phyloP scores from a whole-genome alignment of 1,284 basidiomycete species.

The Gymnopus androsaceus region DNA sequence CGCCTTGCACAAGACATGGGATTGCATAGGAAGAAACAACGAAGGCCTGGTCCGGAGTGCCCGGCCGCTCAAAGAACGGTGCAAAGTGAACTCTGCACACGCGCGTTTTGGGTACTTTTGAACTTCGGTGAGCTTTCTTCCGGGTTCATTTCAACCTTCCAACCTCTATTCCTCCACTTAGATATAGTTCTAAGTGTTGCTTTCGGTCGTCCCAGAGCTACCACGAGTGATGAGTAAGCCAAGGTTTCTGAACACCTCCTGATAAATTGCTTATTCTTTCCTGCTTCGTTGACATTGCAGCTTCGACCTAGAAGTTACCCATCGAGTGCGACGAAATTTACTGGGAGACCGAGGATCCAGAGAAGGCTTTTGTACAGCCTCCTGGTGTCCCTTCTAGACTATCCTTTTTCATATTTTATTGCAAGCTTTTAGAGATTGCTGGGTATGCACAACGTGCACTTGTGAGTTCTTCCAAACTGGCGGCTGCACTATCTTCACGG shows the following conservation, averaged over 20 bases:
- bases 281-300: constrained; percentile 25
- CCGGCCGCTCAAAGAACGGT: constrained; percentile 28
- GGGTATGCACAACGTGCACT: constrained; percentile 58
- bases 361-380: too few species aligned
- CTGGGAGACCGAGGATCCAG: constrained; percentile 48
- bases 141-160: too few species aligned
- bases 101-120: constrained; percentile 47
- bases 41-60: constrained; percentile 22
- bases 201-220: constrained; percentile 50
- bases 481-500: too few species aligned
- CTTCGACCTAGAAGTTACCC: constrained; percentile 63
- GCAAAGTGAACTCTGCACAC: constrained; percentile 54
- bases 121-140: too few species aligned
- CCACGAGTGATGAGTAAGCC: constrained; percentile 50
- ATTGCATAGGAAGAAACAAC: constrained; percentile 24
- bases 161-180: too few species aligned
- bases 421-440: constrained; percentile 59
- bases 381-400: constrained; percentile 44
- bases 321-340: constrained; percentile 66
- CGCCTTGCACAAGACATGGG: constrained; percentile 41
- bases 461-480: constrained; percentile 28
- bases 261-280: background rate
- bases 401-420: constrained; percentile 51
- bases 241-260: background rate
- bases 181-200: constrained; percentile 39